These are phyloP conservation scores for Zygotorulaspora chibaensis DNA, from an alignment of 805 yeast species.

Conservation along the genomic window DNA sequence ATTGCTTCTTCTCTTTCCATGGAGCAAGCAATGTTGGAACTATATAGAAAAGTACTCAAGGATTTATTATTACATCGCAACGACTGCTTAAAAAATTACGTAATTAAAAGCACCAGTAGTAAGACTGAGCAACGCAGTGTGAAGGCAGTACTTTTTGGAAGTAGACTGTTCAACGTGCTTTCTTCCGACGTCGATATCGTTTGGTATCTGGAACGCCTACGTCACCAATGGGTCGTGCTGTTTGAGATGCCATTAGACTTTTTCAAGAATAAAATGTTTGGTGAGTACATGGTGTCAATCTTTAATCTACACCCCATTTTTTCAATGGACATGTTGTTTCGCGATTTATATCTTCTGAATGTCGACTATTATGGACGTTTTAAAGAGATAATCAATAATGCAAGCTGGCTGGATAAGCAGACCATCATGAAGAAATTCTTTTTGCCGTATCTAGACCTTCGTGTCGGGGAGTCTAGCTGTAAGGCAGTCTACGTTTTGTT, in stretches of 20 bases:
- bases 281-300: constrained; percentile 16
- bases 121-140: constrained; percentile 12
- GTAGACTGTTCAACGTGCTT: constrained; percentile 31
- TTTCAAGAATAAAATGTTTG: constrained; percentile 2
- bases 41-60: constrained; percentile 14
- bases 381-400: constrained; percentile 7
- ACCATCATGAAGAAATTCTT: constrained; percentile 17
- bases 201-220: constrained; percentile 20
- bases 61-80: constrained; percentile 11
- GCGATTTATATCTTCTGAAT: constrained; percentile 16
- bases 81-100: constrained; percentile 16
- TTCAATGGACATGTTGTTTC: constrained; percentile 17
- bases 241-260: constrained; percentile 4
- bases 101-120: constrained; percentile 1
- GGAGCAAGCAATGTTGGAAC: constrained; percentile 13
- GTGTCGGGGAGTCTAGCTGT: constrained; percentile 7
- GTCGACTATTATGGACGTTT: constrained; percentile 11
- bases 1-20: constrained; percentile 12
- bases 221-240: constrained; percentile 21
- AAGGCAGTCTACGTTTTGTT: constrained; percentile 13
- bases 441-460: constrained; percentile 20
- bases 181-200: constrained; percentile 16
- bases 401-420: constrained; percentile 16
- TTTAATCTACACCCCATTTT: constrained; percentile 19
- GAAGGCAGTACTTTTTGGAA: constrained; percentile 31